Base-by-base conservation (phyloP, 208 protist species). In the Crithidia brevicula region DNA sequence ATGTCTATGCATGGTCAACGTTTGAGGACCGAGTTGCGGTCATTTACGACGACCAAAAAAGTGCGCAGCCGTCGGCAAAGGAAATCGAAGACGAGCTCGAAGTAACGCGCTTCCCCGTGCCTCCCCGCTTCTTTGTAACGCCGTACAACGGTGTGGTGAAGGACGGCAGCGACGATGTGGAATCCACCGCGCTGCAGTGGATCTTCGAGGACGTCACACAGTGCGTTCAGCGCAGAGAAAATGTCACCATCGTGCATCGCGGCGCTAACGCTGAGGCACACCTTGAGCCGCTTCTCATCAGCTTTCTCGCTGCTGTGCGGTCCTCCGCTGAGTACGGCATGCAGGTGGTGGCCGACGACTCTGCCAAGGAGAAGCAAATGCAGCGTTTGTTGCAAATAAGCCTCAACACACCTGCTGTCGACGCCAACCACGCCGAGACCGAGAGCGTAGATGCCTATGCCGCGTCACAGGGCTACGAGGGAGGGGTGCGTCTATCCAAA, bases 341-440 rank as follows among this genome's bases (percentile, higher is more conserved):
- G 82, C 91, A 94, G 58, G 75, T 96, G 22, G 91, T 94, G n/a
- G 88, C 91, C 0, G 91, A 96, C 69, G 88, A 94, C 52, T 85
- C 90, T 31, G 91, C 91, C 0, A 96, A 96, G 66, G 88, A 94
- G 58, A 90, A 88, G 63, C 91, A 96, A 61, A 96, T 96, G 86
- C 91, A 96, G 61, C 86, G 91, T 16, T 77, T 96, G 45, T 81
- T 96, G 20, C 91, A 94, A 51, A 70, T 94, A 42, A 86, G 91
- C 50, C 76, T 76, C 62, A 78, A 76, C 49, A 40, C 42, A 8
- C 22, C 68, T 0, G 67, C 52, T 23, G 34, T 47, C n/a, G 78
- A 71, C 15, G 66, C 53, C 27, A 46, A 68, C 40, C 65, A 77
- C n/a, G 38, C 57, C 15, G 52, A 65, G 45, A 76, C 34, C 22